Evolutionary conservation across 1,284 basidiomycete species (phyloP).

Genomic region (Malassezia pachydermatis): DNA sequence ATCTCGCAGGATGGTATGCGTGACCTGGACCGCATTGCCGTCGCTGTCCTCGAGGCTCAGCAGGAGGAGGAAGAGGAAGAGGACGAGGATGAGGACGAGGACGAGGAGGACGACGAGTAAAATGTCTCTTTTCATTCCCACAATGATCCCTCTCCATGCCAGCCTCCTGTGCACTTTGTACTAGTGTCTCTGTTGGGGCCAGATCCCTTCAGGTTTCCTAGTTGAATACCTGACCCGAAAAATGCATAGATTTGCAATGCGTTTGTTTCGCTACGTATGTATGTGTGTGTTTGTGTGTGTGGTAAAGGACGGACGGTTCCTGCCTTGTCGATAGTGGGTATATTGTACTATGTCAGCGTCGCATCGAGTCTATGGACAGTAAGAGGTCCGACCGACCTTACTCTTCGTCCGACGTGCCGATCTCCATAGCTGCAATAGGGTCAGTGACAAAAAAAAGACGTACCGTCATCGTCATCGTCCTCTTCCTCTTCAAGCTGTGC

Average conservation of each 20-base stretch:
- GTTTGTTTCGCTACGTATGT: background rate
- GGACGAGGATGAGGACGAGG: conserved; percentile 73
- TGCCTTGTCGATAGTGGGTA: background rate
- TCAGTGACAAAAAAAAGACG: background rate
- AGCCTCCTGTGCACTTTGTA: conserved; percentile 5
- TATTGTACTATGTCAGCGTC: background rate
- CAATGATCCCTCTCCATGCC: background rate
- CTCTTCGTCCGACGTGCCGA: conserved; percentile 55
- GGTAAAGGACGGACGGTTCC: background rate
- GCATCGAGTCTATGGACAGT: background rate
- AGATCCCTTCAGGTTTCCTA: conserved; percentile 2
- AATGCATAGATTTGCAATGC: conserved; percentile 16
- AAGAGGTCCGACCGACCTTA: background rate
- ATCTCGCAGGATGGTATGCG: conserved; percentile 93
- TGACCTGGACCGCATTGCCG: conserved; percentile 96
- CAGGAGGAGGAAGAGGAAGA: conserved; percentile 77
- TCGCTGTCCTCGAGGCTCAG: conserved; percentile 78
- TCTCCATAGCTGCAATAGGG: conserved; percentile 59
- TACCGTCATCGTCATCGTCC: conserved; percentile 46
- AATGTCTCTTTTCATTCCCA: background rate
- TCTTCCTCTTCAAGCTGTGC: conserved; percentile 50
- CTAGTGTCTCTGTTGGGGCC: conserved; percentile 13
- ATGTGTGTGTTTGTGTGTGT: background rate
- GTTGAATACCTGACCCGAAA: conserved; percentile 19
- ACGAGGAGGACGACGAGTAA: conserved; percentile 46